These are phyloP conservation scores for Cucumis cinereus DNA, from an alignment of 306 rosid species.

Conservation along the genomic window DNA sequence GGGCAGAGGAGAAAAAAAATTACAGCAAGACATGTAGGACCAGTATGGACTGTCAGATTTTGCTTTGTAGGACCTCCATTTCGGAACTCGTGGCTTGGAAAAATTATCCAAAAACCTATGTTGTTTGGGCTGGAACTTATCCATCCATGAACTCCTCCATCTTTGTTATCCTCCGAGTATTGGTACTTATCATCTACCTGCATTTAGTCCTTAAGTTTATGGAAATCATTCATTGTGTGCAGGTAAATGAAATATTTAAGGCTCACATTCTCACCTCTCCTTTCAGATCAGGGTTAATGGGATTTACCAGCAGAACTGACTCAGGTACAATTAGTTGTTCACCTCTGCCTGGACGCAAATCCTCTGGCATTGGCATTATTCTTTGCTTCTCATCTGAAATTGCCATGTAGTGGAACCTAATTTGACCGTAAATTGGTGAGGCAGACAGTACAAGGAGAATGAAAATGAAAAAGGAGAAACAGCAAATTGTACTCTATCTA, in stretches of 20 bases:
- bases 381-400: slow-evolving; percentile 40
- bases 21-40: slow-evolving; percentile 37
- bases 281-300: slow-evolving; percentile 30
- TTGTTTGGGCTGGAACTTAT: slow-evolving; percentile 29
- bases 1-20: not conserved
- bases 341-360: slow-evolving; percentile 28
- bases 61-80: slow-evolving; percentile 42
- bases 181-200: slow-evolving; percentile 38
- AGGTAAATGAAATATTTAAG: not conserved
- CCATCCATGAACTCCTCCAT: slow-evolving; percentile 37
- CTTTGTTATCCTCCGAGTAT: slow-evolving; percentile 31
- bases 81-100: slow-evolving; percentile 28
- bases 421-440: slow-evolving; percentile 1
- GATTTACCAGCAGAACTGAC: slow-evolving; percentile 33
- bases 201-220: not conserved
- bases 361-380: slow-evolving; percentile 39
- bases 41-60: slow-evolving; percentile 33
- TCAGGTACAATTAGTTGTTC: slow-evolving; percentile 32
- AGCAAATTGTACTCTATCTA: not conserved
- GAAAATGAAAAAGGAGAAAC: not conserved
- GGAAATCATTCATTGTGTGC: not conserved
- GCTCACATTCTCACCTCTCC: slow-evolving; percentile 22
- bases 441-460: not conserved
- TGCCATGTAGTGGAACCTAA: slow-evolving; percentile 34
- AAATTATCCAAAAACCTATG: slow-evolving; percentile 29